Evolutionary conservation across 306 rosid genomes (phyloP).

Genomic region (Sesbania bispinosa): DNA sequence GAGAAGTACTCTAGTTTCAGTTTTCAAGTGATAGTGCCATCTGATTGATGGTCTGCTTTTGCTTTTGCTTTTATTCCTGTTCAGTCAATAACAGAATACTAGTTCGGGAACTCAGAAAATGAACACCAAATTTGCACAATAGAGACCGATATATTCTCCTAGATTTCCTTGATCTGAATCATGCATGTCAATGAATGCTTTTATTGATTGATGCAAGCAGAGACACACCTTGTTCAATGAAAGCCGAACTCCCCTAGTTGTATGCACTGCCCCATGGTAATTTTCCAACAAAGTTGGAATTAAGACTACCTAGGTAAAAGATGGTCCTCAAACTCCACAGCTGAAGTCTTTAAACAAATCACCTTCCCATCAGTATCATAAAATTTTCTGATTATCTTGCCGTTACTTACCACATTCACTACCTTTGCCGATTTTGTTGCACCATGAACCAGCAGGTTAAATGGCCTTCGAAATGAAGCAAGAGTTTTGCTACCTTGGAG

Average conservation of each 20-base stretch:
- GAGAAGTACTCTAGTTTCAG: neutral
- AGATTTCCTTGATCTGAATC: neutral
- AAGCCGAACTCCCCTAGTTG: neutral
- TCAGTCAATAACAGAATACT: neutral
- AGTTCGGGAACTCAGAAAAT: neutral
- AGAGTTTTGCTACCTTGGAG: conserved; percentile 42
- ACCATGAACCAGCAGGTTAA: conserved; percentile 26
- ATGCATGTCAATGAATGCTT: neutral
- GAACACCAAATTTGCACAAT: neutral
- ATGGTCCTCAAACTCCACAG: conserved; percentile 60
- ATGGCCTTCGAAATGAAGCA: conserved; percentile 50
- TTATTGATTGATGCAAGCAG: neutral
- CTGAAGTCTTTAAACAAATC: conserved; percentile 55
- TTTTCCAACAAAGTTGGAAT: conserved; percentile 64
- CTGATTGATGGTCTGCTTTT: no score
- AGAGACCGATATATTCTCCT: neutral
- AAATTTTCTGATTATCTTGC: conserved; percentile 48
- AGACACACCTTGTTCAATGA: neutral
- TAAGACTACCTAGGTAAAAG: conserved; percentile 65
- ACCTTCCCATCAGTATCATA: conserved; percentile 59
- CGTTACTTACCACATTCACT: conserved; percentile 55
- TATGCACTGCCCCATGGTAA: conserved; percentile 31
- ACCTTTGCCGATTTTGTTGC: conserved; percentile 36
- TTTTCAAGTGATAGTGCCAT: neutral
- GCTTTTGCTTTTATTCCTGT: no score